Base-by-base conservation (phyloP, 805 yeast genomes). In the Wickerhamiella lipophila region DNA sequence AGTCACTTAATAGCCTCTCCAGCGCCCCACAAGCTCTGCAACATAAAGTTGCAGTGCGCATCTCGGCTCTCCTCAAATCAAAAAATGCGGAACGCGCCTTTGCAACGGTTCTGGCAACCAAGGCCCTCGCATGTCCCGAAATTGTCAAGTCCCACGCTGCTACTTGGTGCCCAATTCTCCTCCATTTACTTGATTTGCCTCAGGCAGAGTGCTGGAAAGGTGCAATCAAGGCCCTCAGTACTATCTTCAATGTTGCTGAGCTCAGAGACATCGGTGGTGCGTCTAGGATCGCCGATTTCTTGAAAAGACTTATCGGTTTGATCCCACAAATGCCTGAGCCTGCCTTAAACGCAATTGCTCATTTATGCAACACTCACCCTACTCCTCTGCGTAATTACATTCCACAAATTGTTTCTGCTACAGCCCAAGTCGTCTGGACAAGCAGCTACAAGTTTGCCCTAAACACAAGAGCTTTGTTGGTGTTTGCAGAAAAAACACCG, bases 231-330 rank as follows among this genome's bases (percentile, higher is more conserved):
- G 58, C 66, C 3, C 52, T 65, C 13, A 25, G 52, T 2, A 45
- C 47, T 52, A 36, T 65, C 53, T 58, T 60, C 26, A 23, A 49
- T 12, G 45, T 46, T 8, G 79, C 87, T 1, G 70, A 89, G 38
- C 80, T 89, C 2, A 75, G 96, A 60, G 95, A 87, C 59, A 68
- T 82, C 7, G 71, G 86, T 50, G 38, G 40, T 13, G 83, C 94
- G 1, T 94, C 96, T 6, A 79, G 79, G 56, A 67, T 89, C 50
- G 77, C 83, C 8, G 69, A 71, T 1, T 75, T 82, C 39, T 75
- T 85, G 36, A 58, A 57, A 34, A 42, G 59, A 15, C 51, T 50
- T 64, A 74, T 15, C 62, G 22, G 13, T 12, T 34, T 55, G 4
- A 26, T 55, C 16, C 46, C 43, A 9, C 35, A 40, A 11, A 30